A percentile compares a stretch with the other conserved stretches of the same genome.
Conservation (phyloP, 1,139 yeast species). For the Magnusiomyces suaveolens region DNA sequence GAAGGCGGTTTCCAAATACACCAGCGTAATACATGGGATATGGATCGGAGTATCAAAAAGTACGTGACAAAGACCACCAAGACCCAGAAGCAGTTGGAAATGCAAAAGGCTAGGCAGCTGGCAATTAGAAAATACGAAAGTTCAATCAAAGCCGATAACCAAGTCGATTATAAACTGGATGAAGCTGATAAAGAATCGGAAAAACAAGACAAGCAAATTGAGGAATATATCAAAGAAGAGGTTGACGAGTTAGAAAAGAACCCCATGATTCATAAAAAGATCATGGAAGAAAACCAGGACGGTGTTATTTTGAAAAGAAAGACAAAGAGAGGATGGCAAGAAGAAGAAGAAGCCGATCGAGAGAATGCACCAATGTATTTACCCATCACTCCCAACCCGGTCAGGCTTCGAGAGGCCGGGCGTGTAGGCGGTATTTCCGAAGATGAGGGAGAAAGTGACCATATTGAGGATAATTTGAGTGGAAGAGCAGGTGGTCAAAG, state of each 20-base stretch:
- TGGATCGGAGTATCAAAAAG: not conserved
- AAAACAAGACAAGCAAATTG: constrained; percentile 4
- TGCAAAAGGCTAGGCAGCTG: too few species aligned
- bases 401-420: constrained; percentile 10
- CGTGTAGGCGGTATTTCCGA: constrained; percentile 5
- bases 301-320: not conserved
- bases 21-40: not conserved
- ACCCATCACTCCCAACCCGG: constrained; percentile 16
- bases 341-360: too few species aligned
- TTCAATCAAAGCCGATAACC: too few species aligned
- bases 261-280: not conserved
- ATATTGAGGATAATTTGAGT: not conserved
- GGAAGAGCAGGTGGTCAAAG: not conserved
- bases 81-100: too few species aligned
- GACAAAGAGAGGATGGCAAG: too few species aligned
- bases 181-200: constrained; percentile 11
- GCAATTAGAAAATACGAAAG: too few species aligned
- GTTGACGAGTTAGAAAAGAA: not conserved
- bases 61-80: not conserved
- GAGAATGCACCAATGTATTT: constrained; percentile 8
- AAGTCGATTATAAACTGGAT: constrained; percentile 1
- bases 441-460: constrained; percentile 4
- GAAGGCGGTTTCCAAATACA: not conserved
- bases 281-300: not conserved
- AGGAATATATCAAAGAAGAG: constrained; percentile 3